Evolutionary conservation across 1,284 basidiomycete genomes (phyloP), one percentile per base, ranked within the genome.

Genomic region (Ganoderma resinaceum): DNA sequence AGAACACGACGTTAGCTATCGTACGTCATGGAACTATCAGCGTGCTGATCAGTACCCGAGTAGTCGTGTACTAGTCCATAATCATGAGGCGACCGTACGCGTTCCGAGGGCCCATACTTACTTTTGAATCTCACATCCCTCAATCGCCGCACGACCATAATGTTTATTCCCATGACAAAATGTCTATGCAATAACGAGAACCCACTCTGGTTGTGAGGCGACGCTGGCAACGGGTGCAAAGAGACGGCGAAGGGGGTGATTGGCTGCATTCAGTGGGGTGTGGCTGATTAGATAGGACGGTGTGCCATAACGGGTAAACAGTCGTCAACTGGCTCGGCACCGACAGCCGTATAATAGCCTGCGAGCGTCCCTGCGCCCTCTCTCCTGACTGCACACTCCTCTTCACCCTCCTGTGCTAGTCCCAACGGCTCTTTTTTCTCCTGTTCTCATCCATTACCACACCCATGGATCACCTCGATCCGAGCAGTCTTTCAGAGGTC

Each of bases 401-500:
- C 67, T 62, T 31, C 52, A 52, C 52, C 37, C 35, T 38, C 37
- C 23, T 18, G 58, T 52, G 62, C 63, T 31, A 49, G 52, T 61
- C 65, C 46, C 35, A 38, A 61, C 55, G 46, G 52, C 62, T 35
- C 23, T 46, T 26, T 33, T n/a, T 37, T 43, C n/a, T 18, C 35
- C 9, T 23, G 58, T 65, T 37, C 63, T 26, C 33, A 67, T 14
- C 76, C 58, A 29, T 26, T 38, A 75, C 46, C 29, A 65, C 74
- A 74, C 79, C 75, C 76, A 83, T 79, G 77, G 77, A 79, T 74
- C 62, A 75, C 49, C 63, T 70, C 70, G 74, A 80, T 70, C 74
- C 74, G 60, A 74, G 69, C 63, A 76, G 76, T 68, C 81, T 86
- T 76, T 87, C 89, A 73, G 91, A 92, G 76, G 76, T 84, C 71